Percentiles rank a stretch among this genome's conserved stretches.
These are phyloP conservation scores for Polygonum maritimum DNA, from an alignment of 148 eudicot species.

Conservation along the genomic window DNA sequence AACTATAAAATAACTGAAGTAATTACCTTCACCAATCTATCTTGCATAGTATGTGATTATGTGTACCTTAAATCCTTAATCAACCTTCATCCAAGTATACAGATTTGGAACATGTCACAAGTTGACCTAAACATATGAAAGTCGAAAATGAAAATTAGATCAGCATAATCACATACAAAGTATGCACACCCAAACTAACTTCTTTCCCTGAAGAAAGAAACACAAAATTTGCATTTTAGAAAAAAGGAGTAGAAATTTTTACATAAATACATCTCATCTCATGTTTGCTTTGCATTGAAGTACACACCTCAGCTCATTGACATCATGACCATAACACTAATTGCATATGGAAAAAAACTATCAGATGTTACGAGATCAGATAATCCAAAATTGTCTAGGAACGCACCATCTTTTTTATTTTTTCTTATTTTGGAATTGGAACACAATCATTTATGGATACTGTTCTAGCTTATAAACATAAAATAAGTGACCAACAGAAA, in stretches of 20 bases:
- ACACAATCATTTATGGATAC: background rate
- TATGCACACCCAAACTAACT: background rate
- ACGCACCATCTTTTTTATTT: background rate
- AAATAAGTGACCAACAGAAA: background rate
- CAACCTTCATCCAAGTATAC: slow-evolving; percentile 10
- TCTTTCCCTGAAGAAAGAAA: background rate
- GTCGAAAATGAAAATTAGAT: slow-evolving; percentile 5
- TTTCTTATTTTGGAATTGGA: too few relatives aligned
- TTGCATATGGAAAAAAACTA: background rate
- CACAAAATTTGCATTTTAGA: background rate
- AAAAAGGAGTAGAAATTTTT: background rate
- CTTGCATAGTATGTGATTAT: background rate
- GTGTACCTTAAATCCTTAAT: background rate
- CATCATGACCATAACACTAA: background rate
- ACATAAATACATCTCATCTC: background rate
- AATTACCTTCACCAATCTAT: slow-evolving; percentile 4
- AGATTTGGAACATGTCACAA: slow-evolving; percentile 8
- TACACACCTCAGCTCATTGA: background rate
- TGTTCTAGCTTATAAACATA: slow-evolving; percentile 1
- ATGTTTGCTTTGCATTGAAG: background rate
- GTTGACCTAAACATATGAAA: background rate
- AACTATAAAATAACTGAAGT: background rate
- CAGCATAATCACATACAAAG: slow-evolving; percentile 3
- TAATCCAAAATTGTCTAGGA: background rate
- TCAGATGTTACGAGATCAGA: background rate